Evolutionary conservation across 208 protist genomes (phyloP).

Genomic region (Endotrypanum monterogeii): DNA sequence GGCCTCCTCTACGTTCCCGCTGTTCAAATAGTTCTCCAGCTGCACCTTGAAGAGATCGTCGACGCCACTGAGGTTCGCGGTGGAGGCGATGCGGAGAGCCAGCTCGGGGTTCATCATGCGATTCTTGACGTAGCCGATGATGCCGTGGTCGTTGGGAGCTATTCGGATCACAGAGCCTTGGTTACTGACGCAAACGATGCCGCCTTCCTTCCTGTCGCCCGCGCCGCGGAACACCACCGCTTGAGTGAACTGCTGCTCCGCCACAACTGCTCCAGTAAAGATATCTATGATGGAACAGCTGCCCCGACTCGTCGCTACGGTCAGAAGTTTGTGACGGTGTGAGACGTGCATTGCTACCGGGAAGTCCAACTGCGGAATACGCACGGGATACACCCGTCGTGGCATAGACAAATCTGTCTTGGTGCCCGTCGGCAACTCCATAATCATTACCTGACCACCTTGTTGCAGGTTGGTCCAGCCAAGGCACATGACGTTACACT

Average conservation of each 20-base stretch:
- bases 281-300: constrained; percentile 96
- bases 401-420: constrained; percentile 79
- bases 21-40: constrained; percentile 95
- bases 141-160: constrained; percentile 95
- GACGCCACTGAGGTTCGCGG: constrained; percentile 97
- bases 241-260: constrained; percentile 95
- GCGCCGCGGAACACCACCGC: constrained; percentile 97
- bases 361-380: constrained; percentile 95
- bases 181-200: constrained; percentile 97
- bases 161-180: constrained; percentile 94
- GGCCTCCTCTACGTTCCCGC: constrained; percentile 94
- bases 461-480: constrained; percentile 88
- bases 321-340: constrained; percentile 96
- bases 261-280: constrained; percentile 94
- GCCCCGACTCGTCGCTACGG: constrained; percentile 97
- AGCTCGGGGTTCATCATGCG: constrained; percentile 94
- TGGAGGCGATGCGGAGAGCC: constrained; percentile 95
- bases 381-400: constrained; percentile 57
- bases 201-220: constrained; percentile 80
- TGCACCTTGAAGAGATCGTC: constrained; percentile 96
- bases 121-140: constrained; percentile 97
- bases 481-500: constrained; percentile 96
- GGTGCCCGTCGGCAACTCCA: constrained; percentile 84
- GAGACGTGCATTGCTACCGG: constrained; percentile 97
- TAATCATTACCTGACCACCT: constrained; percentile 88